Evolutionary conservation across 805 yeast species (phyloP).

Genomic region (Candida succiphila): DNA sequence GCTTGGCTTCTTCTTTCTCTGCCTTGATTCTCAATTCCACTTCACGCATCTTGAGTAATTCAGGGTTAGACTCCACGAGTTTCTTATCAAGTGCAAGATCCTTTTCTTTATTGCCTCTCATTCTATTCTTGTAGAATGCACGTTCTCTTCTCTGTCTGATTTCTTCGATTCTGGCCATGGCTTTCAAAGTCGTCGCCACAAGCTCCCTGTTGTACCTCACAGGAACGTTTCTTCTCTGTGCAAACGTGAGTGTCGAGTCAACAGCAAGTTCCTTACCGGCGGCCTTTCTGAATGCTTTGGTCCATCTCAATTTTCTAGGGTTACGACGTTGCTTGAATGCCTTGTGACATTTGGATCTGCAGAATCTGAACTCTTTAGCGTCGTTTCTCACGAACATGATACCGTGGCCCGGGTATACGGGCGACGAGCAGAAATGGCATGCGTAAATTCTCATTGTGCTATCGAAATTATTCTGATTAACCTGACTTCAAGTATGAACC

Average conservation of each 20-base stretch:
- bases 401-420: constrained; percentile 91
- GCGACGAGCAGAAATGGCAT: constrained; percentile 97
- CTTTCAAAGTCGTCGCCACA: constrained; percentile 87
- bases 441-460: constrained; percentile 67
- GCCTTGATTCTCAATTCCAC: constrained; percentile 76
- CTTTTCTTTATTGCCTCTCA: constrained; percentile 92
- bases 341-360: constrained; percentile 96
- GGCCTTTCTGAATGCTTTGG: constrained; percentile 97
- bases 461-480: not conserved
- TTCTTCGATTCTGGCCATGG: constrained; percentile 93
- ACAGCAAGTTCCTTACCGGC: constrained; percentile 98
- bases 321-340: constrained; percentile 96
- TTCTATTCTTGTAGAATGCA: constrained; percentile 98
- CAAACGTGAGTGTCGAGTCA: constrained; percentile 91
- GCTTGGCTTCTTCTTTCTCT: constrained; percentile 59
- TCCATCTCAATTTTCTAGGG: constrained; percentile 97
- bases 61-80: constrained; percentile 83
- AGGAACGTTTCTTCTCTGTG: constrained; percentile 96
- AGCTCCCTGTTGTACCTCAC: constrained; percentile 96
- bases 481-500: not conserved
- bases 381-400: constrained; percentile 97
- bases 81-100: constrained; percentile 79
- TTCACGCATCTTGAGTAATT: constrained; percentile 83
- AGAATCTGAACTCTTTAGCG: constrained; percentile 94
- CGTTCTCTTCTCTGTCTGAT: constrained; percentile 94